Base-by-base conservation (phyloP, 1,284 basidiomycete species). In the Paramarasmius palmivorus region DNA sequence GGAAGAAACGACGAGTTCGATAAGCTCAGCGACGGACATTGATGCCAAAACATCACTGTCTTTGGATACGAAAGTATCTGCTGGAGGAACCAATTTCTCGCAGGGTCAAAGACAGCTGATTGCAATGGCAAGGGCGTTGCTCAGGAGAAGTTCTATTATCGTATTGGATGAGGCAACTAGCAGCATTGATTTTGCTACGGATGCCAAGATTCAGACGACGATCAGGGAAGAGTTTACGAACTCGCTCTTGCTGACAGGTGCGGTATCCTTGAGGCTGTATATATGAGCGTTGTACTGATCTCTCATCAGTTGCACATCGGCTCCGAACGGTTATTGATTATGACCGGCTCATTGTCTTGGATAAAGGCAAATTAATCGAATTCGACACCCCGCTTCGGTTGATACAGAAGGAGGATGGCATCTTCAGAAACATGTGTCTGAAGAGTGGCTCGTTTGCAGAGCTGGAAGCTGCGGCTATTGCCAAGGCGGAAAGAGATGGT, bases 21-120 rank as follows among this genome's bases (percentile, higher is more conserved):
- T 73, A 3, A 70, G 74, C 0, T 75, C 73, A 0, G 67, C 75
- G 0, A 82, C 79, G 0, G 79, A 82, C 36, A 64, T 73, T 8
- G 82, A 83, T 37, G 57, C 65, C n/a, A 84, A 81, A 64, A 74
- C 76, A 3, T 73, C 73, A 5, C 74, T 93, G 51, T 79, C 80
- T 0, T 76, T 94, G 14, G 82, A 88, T 36, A 88, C 87, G 0
- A 80, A 85, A 58, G 86, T 94, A 2, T 89, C 89, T 0, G 77
- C 88, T 1, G 90, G 90, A 1, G 92, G 92, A 4, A 78, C 82
- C 52, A 93, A 93, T 71, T 92, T 94, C 63, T 92, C 88, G 2
- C 88, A 90, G 56, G 93, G 92, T 3, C 92, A 95, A 63, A 67
- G 90, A 17, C 92, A 95, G 68, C 76, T 95, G 2, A 82, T 95